Conservation (phyloP, 495 filamentous ascomycete species). For the Hyaloscypha finlandica region DNA sequence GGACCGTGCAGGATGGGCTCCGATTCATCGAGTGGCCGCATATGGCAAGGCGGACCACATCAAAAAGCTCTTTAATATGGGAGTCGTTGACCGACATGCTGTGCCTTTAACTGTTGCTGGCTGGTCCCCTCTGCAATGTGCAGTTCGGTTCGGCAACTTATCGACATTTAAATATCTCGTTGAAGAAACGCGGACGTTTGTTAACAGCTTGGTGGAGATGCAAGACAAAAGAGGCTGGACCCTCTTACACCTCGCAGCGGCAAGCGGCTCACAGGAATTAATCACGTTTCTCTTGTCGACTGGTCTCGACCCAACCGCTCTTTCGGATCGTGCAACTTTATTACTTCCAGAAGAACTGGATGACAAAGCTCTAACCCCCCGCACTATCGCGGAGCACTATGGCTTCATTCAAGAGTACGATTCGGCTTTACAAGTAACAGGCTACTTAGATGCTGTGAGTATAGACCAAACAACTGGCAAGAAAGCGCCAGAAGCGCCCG, state of each 20-base stretch:
- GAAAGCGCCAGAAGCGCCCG: too few relatives aligned
- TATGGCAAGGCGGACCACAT: not conserved
- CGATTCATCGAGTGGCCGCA: not conserved
- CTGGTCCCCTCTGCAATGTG: not conserved
- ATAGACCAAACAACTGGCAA: too few relatives aligned
- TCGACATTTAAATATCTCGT: not conserved
- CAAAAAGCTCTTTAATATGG: not conserved
- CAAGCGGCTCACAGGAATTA: not conserved
- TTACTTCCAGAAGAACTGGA: not conserved
- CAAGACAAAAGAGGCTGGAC: not conserved
- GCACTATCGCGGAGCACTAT: not conserved
- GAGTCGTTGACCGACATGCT: too few relatives aligned
- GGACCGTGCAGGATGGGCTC: not conserved
- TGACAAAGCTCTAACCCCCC: not conserved
- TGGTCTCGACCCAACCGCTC: not conserved
- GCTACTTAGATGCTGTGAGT: too few relatives aligned
- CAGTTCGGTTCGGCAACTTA: not conserved
- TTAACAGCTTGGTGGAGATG: not conserved
- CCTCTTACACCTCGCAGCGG: not conserved
- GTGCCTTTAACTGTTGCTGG: too few relatives aligned
- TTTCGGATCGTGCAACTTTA: not conserved
- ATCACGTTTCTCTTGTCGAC: not conserved
- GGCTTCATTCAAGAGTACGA: not conserved
- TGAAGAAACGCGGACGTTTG: not conserved
- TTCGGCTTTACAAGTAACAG: too few relatives aligned